Evolutionary conservation across 768 basidiomycete species (phyloP), one percentile per base, ranked within the genome.

Genomic region (Xerocomellus amylosporus): DNA sequence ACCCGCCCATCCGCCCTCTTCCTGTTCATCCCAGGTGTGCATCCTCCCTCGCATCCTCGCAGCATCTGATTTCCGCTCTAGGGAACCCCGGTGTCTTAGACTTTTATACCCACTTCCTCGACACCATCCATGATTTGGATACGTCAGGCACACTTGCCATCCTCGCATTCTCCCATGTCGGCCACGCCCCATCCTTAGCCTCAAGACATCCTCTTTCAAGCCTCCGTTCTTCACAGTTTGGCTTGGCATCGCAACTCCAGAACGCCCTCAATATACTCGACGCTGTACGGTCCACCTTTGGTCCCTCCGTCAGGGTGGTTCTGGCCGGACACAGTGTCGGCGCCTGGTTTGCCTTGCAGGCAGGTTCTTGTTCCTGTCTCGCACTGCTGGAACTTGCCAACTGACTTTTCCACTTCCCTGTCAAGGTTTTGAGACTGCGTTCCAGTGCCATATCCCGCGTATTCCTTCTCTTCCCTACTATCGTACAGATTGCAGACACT

Each of bases 271-370:
- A 84, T 53, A 77, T 84, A 1, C 65, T 87, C 6, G 79, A 84
- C 43, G 70, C 75, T 17, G 56, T 82, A 3, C 60, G 42, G 34
- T 49, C 64, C 15, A 59, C 51, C n/a, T 79, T 71, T 60, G 59
- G 69, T 12, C 26, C 56, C n/a, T 56, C 64, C 8, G 67, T 73
- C 13, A 75, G 68, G 53, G 65, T 85, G 26, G 65, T 85, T 17
- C 22, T 87, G 0, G 64, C 78, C 20, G 86, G 84, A 9, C 89
- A 92, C 58, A 88, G 86, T 50, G 80, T 91, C 14, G 90, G 90
- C 2, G 71, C 81, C 2, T 93, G 88, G 87, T 73, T 92, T 48
- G 65, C 77, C 5, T 63, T 82, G 30, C 81, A 90, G 74, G 85
- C 81, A 34, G 59, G 71, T 60, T 34, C 47, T 52, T 33, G 28